These are phyloP conservation scores for Geotrichum candidum DNA, from an alignment of 1,139 yeast species.

Conservation along the genomic window DNA sequence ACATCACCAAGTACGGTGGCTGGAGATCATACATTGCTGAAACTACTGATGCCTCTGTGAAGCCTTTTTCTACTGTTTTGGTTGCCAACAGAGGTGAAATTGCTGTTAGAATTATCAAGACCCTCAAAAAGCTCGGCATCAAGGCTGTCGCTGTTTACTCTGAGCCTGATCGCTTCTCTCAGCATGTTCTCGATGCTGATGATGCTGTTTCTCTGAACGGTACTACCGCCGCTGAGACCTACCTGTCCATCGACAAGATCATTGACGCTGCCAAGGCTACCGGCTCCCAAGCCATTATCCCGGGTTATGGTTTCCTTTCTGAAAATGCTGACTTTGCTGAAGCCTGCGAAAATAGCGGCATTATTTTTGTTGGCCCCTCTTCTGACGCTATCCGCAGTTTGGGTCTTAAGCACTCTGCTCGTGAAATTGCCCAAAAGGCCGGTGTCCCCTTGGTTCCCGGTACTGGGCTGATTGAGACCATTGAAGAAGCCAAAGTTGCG, in stretches of 20 bases:
- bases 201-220: constrained; percentile 75
- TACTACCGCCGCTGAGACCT: constrained; percentile 80
- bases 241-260: constrained; percentile 77
- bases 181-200: constrained; percentile 80
- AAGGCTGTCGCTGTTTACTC: constrained; percentile 83
- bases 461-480: constrained; percentile 65
- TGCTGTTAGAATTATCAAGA: constrained; percentile 87
- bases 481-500: constrained; percentile 65
- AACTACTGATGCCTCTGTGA: constrained; percentile 34
- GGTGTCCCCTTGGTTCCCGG: constrained; percentile 96
- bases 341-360: constrained; percentile 72
- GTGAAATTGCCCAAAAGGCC: constrained; percentile 83
- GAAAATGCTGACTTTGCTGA: constrained; percentile 96
- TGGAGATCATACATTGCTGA: constrained; percentile 65
- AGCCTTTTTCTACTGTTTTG: constrained; percentile 75
- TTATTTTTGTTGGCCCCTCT: constrained; percentile 90
- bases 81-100: constrained; percentile 98
- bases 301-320: constrained; percentile 94
- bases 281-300: constrained; percentile 87
- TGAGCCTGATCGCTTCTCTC: constrained; percentile 81
- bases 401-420: constrained; percentile 93
- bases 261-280: constrained; percentile 76
- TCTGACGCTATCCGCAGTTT: constrained; percentile 86
- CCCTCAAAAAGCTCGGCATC: constrained; percentile 73
- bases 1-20: constrained; percentile 80